These are phyloP conservation scores for Pseudocercospora musae DNA, from an alignment of 2,329 filamentous ascomycete genomes.

Conservation along the genomic window DNA sequence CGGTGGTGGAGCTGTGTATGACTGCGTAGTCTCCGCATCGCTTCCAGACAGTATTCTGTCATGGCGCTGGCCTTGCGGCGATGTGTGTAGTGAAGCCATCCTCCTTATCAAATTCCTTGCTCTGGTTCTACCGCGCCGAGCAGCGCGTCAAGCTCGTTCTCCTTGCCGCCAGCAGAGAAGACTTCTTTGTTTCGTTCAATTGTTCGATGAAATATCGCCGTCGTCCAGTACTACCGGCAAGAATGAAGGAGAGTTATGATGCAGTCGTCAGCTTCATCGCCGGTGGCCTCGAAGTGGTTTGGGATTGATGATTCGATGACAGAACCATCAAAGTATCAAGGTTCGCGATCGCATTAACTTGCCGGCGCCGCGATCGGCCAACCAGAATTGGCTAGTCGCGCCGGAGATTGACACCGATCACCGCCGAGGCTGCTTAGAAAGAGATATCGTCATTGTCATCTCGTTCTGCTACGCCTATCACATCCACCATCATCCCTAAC, in stretches of 20 bases:
- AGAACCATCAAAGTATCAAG: not conserved
- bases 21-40: slow-evolving; percentile 7
- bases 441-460: not conserved
- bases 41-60: slow-evolving; percentile 35
- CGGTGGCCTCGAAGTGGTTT: not conserved
- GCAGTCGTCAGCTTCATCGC: not conserved
- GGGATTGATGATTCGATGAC: slow-evolving; percentile 12
- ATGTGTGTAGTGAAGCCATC: slow-evolving; percentile 27
- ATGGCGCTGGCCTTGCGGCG: slow-evolving; percentile 36
- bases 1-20: slow-evolving; percentile 8
- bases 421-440: not conserved
- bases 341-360: not conserved
- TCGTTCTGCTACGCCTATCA: not conserved
- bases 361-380: slow-evolving; percentile 6
- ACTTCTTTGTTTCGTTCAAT: not conserved
- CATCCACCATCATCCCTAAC: not conserved
- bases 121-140: slow-evolving; percentile 14
- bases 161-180: not conserved
- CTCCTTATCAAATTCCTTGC: slow-evolving; percentile 12
- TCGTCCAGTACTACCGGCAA: not conserved
- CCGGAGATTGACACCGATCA: not conserved
- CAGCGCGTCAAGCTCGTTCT: slow-evolving; percentile 15
- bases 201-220: not conserved
- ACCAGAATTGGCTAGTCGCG: not conserved
- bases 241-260: not conserved